A percentile compares a stretch with the other conserved stretches of the same genome.
phyloP scores from a whole-genome alignment of 2,329 filamentous ascomycete species.

The Aspergillus costaricaensis region DNA sequence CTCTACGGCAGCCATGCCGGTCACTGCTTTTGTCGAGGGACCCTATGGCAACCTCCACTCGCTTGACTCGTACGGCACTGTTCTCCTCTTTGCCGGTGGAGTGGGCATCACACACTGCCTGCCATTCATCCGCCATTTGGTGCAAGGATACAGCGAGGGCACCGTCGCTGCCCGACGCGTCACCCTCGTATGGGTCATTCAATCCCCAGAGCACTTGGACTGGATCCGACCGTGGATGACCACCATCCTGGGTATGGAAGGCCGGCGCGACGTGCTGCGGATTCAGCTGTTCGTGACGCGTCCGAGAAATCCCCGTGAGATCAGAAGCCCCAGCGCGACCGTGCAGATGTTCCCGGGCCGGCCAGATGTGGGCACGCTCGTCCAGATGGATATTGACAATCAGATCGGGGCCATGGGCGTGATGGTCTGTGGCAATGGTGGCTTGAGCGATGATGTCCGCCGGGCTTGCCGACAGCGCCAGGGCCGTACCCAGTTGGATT shows the following conservation, averaged over 20 bases:
- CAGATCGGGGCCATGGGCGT: slow-evolving; percentile 89
- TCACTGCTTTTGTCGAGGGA: slow-evolving; percentile 74
- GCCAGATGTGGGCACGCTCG: slow-evolving; percentile 75
- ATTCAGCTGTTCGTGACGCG: slow-evolving; percentile 90
- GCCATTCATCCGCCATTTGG: slow-evolving; percentile 76
- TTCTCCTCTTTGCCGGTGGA: slow-evolving; percentile 84
- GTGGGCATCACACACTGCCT: slow-evolving; percentile 95
- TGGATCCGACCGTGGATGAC: slow-evolving; percentile 89
- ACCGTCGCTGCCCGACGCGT: slow-evolving; percentile 78
- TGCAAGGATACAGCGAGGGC: slow-evolving; percentile 66
- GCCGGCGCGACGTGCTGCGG: slow-evolving; percentile 76
- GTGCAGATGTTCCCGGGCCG: slow-evolving; percentile 92
- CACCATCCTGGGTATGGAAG: slow-evolving; percentile 73
- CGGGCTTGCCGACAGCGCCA: slow-evolving; percentile 67
- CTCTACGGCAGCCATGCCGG: background rate
- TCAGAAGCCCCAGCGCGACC: slow-evolving; percentile 72
- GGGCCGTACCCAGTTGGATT: slow-evolving; percentile 66
- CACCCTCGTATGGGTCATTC: slow-evolving; percentile 87
- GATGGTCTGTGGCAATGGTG: slow-evolving; percentile 74
- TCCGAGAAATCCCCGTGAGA: slow-evolving; percentile 77
- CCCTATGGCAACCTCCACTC: slow-evolving; percentile 82
- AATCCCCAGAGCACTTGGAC: slow-evolving; percentile 81
- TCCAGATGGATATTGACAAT: slow-evolving; percentile 79
- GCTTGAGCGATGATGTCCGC: slow-evolving; percentile 73
- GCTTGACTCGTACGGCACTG: slow-evolving; percentile 87